Conservation (phyloP, 139 green algal species). For the Micromonas pusilla region DNA sequence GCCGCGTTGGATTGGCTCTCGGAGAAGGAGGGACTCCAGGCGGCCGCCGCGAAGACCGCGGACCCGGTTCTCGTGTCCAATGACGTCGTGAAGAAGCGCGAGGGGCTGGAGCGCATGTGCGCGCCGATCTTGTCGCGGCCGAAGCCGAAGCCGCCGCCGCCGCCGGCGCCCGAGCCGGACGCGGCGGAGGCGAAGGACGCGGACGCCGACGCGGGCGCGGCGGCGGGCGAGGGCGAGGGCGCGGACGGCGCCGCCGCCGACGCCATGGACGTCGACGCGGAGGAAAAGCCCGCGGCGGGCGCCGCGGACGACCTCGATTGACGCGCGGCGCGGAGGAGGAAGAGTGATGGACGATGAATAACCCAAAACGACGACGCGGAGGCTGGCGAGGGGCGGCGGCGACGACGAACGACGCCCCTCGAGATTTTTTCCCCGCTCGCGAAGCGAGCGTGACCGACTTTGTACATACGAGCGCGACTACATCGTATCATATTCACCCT, state of each 20-base stretch:
- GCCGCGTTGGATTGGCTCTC: slow-evolving; percentile 74
- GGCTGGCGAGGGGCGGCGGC: too few relatives aligned
- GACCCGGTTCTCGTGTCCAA: slow-evolving; percentile 65
- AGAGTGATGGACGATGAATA: too few relatives aligned
- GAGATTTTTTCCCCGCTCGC: too few relatives aligned
- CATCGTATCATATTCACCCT: too few relatives aligned
- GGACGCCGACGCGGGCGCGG: neutral
- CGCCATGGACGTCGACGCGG: neutral
- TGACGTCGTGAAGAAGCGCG: slow-evolving; percentile 85
- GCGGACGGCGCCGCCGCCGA: neutral
- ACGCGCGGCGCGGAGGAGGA: too few relatives aligned
- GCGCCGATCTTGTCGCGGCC: slow-evolving; percentile 81
- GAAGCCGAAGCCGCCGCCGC: slow-evolving; percentile 38
- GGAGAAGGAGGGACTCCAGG: slow-evolving; percentile 66
- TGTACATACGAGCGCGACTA: too few relatives aligned
- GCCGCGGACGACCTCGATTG: slow-evolving; percentile 16
- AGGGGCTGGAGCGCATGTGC: slow-evolving; percentile 51
- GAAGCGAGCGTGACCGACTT: too few relatives aligned
- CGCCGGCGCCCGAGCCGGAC: slow-evolving; percentile 19
- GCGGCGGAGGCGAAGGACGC: neutral
- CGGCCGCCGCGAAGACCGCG: slow-evolving; percentile 40
- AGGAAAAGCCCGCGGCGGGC: neutral
- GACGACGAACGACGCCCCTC: too few relatives aligned
- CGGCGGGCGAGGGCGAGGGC: slow-evolving; percentile 4
- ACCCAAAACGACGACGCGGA: too few relatives aligned